Base-by-base conservation (phyloP, 2,329 filamentous ascomycete species). In the Acrocalymma vagum region DNA sequence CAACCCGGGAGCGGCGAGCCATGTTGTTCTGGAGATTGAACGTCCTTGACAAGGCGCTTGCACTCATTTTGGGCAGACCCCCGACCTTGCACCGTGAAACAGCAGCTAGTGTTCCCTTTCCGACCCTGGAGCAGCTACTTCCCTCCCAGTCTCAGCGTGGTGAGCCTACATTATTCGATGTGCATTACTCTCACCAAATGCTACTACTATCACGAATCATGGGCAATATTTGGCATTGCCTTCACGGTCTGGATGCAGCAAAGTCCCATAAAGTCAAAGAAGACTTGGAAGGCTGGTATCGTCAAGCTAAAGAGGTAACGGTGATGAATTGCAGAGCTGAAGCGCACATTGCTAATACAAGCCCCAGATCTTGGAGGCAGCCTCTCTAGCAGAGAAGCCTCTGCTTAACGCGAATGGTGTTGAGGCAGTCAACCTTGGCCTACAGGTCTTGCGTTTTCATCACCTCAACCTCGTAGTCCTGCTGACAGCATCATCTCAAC, bases 11-110 rank as follows among this genome's bases (percentile, higher is more conserved):
- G 11, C 29, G 36, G 23, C 34, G 24, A 3, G 20, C 27, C 10
- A 25, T 30, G 11, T 10, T 38, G 5, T 44, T 44, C 20, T 44
- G 41, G 41, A 28, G 26, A 15, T 25, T 44, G 14, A 38, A 38
- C 14, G 18, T 29, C 14, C 9, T 33, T 16, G 41, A 34, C 15
- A 29, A 38, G 16, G 25, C 23, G 10, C 15, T 44, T 7, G 23
- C 41, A 11, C 29, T 44, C 13, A 44, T 44, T 6, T 26, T 44
- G n/a, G 25, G 34, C 18, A 20, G 29, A 20, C 16, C 28, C 3
- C 34, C 41, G 25, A 38, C 30, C 8, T 38, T 44, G 14, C 29
- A 38, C 27, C 41, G 41, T 10, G 34, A 32, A n/a, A 7, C 38
- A n/a, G 35, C 34, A 15, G 34, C 14, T 11, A 20, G 14, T 7